These are phyloP conservation scores for Aspergillus steynii DNA, from an alignment of 495 filamentous ascomycete species.

Conservation along the genomic window DNA sequence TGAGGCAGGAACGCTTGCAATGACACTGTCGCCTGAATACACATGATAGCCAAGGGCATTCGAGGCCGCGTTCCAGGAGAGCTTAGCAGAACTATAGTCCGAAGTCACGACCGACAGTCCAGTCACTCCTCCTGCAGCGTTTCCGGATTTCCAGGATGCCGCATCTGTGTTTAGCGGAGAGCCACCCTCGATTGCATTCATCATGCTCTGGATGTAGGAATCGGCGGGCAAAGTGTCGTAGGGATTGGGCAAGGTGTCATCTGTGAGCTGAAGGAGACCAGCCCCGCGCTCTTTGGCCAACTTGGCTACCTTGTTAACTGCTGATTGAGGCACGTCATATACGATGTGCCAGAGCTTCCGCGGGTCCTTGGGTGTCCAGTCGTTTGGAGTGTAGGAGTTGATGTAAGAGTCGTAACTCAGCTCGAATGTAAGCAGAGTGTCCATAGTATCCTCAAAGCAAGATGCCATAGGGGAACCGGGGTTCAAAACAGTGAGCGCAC, in stretches of 20 bases:
- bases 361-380: constrained; percentile 21
- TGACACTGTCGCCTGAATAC: constrained; percentile 1
- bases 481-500: constrained; percentile 17
- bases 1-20: constrained; percentile 15
- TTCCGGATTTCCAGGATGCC: not conserved
- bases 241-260: constrained; percentile 13
- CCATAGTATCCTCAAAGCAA: constrained; percentile 21
- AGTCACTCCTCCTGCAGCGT: constrained; percentile 4
- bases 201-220: constrained; percentile 17
- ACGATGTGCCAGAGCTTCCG: constrained; percentile 23
- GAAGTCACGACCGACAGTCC: constrained; percentile 9
- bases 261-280: constrained; percentile 14
- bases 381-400: constrained; percentile 13
- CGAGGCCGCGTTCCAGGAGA: constrained; percentile 14
- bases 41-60: constrained; percentile 19
- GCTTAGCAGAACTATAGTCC: constrained; percentile 17
- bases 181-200: constrained; percentile 14
- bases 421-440: constrained; percentile 21
- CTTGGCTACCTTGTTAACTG: constrained; percentile 1
- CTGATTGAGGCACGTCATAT: constrained; percentile 12
- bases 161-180: constrained; percentile 3
- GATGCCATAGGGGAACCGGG: constrained; percentile 15
- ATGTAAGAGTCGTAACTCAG: constrained; percentile 12
- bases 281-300: constrained; percentile 10
- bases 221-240: constrained; percentile 19